Conservation (phyloP, 345 rosid genomes). For the Psidium friedrichsthalianum region DNA sequence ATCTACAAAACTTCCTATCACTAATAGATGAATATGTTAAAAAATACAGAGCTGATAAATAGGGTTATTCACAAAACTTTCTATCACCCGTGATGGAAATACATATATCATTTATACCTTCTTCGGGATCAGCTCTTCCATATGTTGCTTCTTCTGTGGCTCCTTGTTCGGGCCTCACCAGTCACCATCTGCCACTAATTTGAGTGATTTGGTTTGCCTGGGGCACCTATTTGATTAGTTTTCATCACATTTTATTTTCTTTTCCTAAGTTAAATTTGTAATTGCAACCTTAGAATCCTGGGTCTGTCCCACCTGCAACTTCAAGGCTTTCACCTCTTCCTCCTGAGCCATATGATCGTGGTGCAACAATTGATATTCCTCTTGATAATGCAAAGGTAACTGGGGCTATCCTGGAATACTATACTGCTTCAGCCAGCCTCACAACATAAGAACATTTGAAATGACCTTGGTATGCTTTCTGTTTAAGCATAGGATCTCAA, state of each 20-base stretch:
- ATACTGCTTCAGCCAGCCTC: not conserved
- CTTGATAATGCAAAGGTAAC: slow-evolving; percentile 62
- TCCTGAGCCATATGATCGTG: slow-evolving; percentile 85
- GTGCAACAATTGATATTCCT: slow-evolving; percentile 77
- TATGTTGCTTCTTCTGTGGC: not conserved
- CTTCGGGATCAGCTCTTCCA: not conserved
- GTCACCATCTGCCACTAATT: not conserved
- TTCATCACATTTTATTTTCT: slow-evolving; percentile 1
- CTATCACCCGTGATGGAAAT: not conserved
- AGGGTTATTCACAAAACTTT: not conserved
- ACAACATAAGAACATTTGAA: not conserved
- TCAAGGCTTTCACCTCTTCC: slow-evolving; percentile 87
- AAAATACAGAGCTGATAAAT: not conserved
- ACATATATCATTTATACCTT: not conserved
- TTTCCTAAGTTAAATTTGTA: not conserved
- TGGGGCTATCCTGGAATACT: not conserved
- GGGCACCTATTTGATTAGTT: not conserved
- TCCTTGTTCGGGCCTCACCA: not conserved
- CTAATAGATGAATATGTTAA: not conserved
- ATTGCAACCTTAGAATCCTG: slow-evolving; percentile 47
- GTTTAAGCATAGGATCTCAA: slow-evolving; percentile 52
- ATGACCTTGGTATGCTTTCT: not conserved
- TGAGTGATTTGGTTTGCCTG: not conserved
- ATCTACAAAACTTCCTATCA: not conserved
- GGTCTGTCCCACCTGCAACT: slow-evolving; percentile 62